Conservation (phyloP, 768 basidiomycete genomes). For the Phaffia tasmanica region DNA sequence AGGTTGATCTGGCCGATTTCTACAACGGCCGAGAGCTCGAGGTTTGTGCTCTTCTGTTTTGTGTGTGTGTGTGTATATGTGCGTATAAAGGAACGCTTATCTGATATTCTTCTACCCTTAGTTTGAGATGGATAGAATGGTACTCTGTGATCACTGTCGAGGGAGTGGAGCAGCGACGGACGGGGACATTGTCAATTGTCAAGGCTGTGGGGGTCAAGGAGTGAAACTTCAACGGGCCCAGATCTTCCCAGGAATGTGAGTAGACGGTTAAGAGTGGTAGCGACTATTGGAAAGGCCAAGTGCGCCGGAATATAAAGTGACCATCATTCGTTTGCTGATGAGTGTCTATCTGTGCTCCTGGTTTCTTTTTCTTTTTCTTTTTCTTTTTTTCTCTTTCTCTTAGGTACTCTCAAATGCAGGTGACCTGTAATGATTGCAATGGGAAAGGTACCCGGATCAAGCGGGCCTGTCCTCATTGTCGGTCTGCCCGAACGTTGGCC, state of each 20-base stretch:
- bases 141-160: slow-evolving; percentile 88
- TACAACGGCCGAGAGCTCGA: slow-evolving; percentile 81
- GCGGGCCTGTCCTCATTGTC: slow-evolving; percentile 63
- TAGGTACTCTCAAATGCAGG: slow-evolving; percentile 26
- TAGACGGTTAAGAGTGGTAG: slow-evolving; percentile 31
- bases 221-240: slow-evolving; percentile 79
- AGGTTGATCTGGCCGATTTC: slow-evolving; percentile 75
- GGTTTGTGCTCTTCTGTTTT: slow-evolving; percentile 39
- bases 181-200: slow-evolving; percentile 74
- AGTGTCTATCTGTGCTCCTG: background rate
- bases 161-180: slow-evolving; percentile 89
- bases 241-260: slow-evolving; percentile 83
- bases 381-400: too few species aligned
- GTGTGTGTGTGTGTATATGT: slow-evolving; percentile 17
- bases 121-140: slow-evolving; percentile 75
- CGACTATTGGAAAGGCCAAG: background rate
- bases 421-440: slow-evolving; percentile 18
- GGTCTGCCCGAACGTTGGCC: slow-evolving; percentile 47
- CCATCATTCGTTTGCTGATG: background rate
- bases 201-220: slow-evolving; percentile 71
- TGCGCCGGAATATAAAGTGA: too few species aligned
- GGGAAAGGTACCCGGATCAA: slow-evolving; percentile 24
- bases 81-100: background rate
- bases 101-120: slow-evolving; percentile 36
- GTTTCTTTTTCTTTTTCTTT: background rate